Evolutionary conservation across 164 flowering plant genomes (phyloP).

Genomic region (Vitis riparia): DNA sequence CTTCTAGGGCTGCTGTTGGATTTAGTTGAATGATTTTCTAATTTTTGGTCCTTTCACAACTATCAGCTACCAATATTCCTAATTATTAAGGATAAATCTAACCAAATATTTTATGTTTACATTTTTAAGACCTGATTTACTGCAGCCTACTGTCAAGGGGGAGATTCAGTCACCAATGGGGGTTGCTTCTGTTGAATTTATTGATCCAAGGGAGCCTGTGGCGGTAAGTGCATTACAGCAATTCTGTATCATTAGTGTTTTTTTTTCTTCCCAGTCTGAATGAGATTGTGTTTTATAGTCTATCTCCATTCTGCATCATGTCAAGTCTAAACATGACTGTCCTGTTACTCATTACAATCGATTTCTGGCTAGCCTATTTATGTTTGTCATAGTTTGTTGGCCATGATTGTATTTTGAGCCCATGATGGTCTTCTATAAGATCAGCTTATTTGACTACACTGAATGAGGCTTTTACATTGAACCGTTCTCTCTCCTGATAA

Average conservation of each 20-base stretch:
- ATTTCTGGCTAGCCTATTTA: neutral
- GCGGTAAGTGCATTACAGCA: conserved; percentile 47
- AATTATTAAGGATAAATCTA: too few species aligned
- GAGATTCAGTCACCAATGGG: conserved; percentile 92
- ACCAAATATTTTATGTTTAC: neutral
- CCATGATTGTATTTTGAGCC: neutral
- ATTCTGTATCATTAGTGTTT: too few species aligned
- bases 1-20: too few species aligned
- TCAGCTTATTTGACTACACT: neutral
- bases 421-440: neutral
- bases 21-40: neutral
- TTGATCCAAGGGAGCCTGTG: conserved; percentile 95
- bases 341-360: neutral
- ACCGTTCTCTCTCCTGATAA: conserved; percentile 6
- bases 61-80: too few species aligned
- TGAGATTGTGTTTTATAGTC: too few species aligned
- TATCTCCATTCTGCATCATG: too few species aligned
- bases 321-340: too few species aligned
- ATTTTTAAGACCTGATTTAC: conserved; percentile 13
- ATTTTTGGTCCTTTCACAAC: neutral
- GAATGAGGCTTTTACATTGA: neutral
- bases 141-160: conserved; percentile 74
- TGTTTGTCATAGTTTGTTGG: neutral
- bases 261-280: neutral
- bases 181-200: conserved; percentile 87